Evolutionary conservation across 805 yeast genomes (phyloP).

Genomic region (Cyberlindnera saturnus): DNA sequence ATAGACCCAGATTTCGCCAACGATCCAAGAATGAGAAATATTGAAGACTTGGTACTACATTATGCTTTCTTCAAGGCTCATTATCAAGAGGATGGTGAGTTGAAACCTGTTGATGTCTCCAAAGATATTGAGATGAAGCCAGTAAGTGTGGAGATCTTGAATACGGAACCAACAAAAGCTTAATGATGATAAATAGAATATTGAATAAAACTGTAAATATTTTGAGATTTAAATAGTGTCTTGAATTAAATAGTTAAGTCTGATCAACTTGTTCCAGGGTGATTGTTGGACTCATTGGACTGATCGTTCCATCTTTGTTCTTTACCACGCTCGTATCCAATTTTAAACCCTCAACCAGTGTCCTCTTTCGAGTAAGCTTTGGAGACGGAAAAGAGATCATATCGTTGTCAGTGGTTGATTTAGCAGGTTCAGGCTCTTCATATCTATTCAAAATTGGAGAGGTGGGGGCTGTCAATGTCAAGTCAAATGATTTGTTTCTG

Average conservation of each 20-base stretch:
- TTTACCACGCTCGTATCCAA: constrained; percentile 5
- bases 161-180: constrained; percentile 1
- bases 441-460: constrained; percentile 16
- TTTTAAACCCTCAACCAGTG: constrained; percentile 8
- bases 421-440: constrained; percentile 19
- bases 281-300: constrained; percentile 18
- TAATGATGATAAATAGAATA: constrained; percentile 2
- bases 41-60: constrained; percentile 84
- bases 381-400: not conserved
- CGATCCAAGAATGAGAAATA: constrained; percentile 87
- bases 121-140: constrained; percentile 21
- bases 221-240: not conserved
- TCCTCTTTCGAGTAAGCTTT: constrained; percentile 1
- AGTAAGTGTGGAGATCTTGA: constrained; percentile 12
- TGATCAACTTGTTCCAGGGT: constrained; percentile 12
- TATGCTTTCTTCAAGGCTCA: constrained; percentile 80
- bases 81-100: constrained; percentile 34
- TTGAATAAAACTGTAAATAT: not conserved
- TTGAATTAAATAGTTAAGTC: not conserved
- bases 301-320: constrained; percentile 1
- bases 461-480: constrained; percentile 16
- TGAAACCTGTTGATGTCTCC: constrained; percentile 24
- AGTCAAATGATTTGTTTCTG: constrained; percentile 24
- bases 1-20: constrained; percentile 93
- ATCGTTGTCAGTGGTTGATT: constrained; percentile 4